phyloP scores from a whole-genome alignment of 805 yeast species.

The Brettanomyces anomalus region DNA sequence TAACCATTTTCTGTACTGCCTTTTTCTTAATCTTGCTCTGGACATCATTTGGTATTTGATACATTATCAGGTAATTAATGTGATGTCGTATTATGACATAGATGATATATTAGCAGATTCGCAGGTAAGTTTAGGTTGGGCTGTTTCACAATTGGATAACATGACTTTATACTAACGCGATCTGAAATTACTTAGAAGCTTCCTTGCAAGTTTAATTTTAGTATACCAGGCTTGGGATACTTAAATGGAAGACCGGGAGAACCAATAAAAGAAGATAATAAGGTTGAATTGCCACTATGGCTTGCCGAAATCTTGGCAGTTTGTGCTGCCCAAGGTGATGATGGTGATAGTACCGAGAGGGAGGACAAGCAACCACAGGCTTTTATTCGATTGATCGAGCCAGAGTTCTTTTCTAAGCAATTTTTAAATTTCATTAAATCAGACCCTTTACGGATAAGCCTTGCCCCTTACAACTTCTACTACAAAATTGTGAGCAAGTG shows the following conservation, averaged over 20 bases:
- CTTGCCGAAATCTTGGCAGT: conserved; percentile 71
- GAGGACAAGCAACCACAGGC: conserved; percentile 27
- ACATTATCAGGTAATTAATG: no score
- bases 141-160: no score
- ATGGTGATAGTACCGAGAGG: conserved; percentile 25
- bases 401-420: conserved; percentile 54
- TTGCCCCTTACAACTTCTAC: conserved; percentile 29
- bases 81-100: conserved; percentile 49
- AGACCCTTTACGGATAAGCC: conserved; percentile 27
- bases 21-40: no score
- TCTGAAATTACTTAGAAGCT: conserved; percentile 33
- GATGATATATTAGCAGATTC: conserved; percentile 69
- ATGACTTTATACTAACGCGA: conserved; percentile 2
- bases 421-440: conserved; percentile 79
- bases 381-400: conserved; percentile 60
- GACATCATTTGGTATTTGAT: no score
- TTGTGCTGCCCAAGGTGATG: conserved; percentile 22
- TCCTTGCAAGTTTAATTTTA: conserved; percentile 70
- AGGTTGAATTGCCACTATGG: conserved; percentile 82
- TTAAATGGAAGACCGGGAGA: conserved; percentile 71
- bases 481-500: conserved; percentile 68
- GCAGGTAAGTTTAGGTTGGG: conserved; percentile 28
- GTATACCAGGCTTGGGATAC: conserved; percentile 83
- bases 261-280: conserved; percentile 47
- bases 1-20: no score